Base-by-base conservation (phyloP, 2,329 filamentous ascomycete species). In the Neonectria faginata region DNA sequence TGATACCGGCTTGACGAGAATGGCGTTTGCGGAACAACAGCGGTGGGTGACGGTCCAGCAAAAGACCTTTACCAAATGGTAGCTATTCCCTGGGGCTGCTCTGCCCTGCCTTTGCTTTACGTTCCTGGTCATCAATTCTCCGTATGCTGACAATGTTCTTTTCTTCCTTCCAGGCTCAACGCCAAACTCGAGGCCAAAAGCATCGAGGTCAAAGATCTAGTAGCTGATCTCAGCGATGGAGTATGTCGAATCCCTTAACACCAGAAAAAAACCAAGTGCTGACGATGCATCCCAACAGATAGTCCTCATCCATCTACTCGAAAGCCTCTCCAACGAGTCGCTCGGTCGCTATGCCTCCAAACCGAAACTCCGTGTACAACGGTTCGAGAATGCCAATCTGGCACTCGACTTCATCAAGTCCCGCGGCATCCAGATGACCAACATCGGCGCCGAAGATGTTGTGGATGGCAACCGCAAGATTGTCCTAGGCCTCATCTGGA, bases 51-150 rank as follows among this genome's bases (percentile, higher is more conserved):
- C 85, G 77, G 94, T 97, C 81, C 95, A 98, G 84, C 92, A 98
- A 81, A 99, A 98, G 87, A 99, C 96, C 29, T 99, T 99, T 81
- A 97, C 94, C 64, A 99, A 98, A 92, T 99, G 96, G 81, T 82
- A 75, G 48, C 72, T 47, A 1, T n/a, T 9, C 18, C 5, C 55
- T 11, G 18, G 44, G 14, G 44, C 42, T 53, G 20, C 44, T 11
- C 31, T 22, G 20, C 50, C 44, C 48, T 70, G 18, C 62, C 25
- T 22, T 16, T 44, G 16, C 12, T n/a, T 50, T 44, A 11, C 41
- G 33, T n/a, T 47, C 61, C 25, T 20, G 33, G 18, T 51, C 44
- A 53, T 20, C 25, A 25, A 25, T 25, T 25, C 27, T 10, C 27
- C 36, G 47, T n/a, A n/a, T 56, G 36, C 45, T 50, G 41, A 61